phyloP scores from a whole-genome alignment of 2,329 filamentous ascomycete genomes.

The Talaromyces sp. region DNA sequence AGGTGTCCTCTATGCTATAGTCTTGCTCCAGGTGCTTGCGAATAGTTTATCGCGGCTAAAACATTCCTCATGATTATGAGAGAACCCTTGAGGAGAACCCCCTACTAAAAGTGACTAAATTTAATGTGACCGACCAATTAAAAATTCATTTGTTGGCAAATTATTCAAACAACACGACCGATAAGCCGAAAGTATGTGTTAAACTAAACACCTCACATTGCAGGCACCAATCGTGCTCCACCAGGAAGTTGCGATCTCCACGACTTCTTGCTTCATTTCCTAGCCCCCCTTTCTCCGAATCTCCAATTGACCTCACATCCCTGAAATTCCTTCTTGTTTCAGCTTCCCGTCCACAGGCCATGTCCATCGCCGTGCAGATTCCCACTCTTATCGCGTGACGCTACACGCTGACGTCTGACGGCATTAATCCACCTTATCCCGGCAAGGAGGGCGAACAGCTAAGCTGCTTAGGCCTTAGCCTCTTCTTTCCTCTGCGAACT shows the following conservation, averaged over 20 bases:
- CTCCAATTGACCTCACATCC: background rate
- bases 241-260: background rate
- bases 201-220: background rate
- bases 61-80: background rate
- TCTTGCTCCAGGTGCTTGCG: background rate
- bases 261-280: background rate
- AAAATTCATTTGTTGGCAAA: background rate
- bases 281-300: background rate
- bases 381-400: conserved; percentile 3
- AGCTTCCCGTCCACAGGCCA: background rate
- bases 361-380: conserved; percentile 5
- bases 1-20: background rate
- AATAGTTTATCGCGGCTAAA: background rate
- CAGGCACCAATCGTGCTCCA: conserved; percentile 2
- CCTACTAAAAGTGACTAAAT: background rate
- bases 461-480: conserved; percentile 2
- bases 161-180: background rate
- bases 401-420: conserved; percentile 6
- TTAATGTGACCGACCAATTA: background rate
- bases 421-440: background rate
- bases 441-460: conserved; percentile 1
- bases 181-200: background rate
- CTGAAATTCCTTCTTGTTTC: background rate
- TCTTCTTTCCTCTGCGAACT: conserved; percentile 3
- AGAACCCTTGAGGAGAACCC: background rate